Base-by-base conservation (phyloP, 2,329 filamentous ascomycete genomes). In the Tolypocladium album region DNA sequence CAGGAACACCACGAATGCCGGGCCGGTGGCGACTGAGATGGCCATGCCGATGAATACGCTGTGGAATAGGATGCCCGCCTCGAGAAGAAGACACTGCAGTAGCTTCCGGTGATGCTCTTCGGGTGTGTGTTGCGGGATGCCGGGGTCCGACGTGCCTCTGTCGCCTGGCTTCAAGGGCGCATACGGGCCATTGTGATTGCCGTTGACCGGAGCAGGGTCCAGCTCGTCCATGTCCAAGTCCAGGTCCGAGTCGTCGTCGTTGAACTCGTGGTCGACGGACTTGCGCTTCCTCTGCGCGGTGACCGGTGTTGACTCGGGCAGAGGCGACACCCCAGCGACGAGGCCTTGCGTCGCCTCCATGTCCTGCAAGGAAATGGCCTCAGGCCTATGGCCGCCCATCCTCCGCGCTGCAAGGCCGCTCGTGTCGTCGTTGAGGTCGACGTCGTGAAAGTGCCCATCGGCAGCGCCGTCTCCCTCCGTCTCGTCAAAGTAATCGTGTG, bases 1-100 rank as follows among this genome's bases (percentile, higher is more conserved):
- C 0, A 94, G 78, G 64, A 94, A 89, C 15, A 93, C 88, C 50
- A 90, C 78, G 69, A 94, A 94, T 1, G 88, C 85, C 0, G 89
- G 87, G 0, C 89, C 89, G 0, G 88, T 91, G 0, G 90, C 87
- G 0, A 94, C 90, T 0, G 88, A 91, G 38, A 94, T 80, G 4
- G 90, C 89, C 88, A 93, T 92, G 63, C 90, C 90, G 66, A 94
- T 93, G 68, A 94, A 94, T 59, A 94, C 80, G 68, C 86, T 89
- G 76, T 94, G 90, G 70, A 93, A 93, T 20, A 94, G 80, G 62
- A 94, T 93, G 24, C 90, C 90, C 0, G 89, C 89, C 74, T 93
- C 90, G 3, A 94, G 82, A 31, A 94, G 80, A 55, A 93, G 77
- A 65, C 89, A 92, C 71, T 94, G 90, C 12, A 92, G 76, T 66